phyloP scores from a whole-genome alignment of 768 basidiomycete species.

The Russula emetica region DNA sequence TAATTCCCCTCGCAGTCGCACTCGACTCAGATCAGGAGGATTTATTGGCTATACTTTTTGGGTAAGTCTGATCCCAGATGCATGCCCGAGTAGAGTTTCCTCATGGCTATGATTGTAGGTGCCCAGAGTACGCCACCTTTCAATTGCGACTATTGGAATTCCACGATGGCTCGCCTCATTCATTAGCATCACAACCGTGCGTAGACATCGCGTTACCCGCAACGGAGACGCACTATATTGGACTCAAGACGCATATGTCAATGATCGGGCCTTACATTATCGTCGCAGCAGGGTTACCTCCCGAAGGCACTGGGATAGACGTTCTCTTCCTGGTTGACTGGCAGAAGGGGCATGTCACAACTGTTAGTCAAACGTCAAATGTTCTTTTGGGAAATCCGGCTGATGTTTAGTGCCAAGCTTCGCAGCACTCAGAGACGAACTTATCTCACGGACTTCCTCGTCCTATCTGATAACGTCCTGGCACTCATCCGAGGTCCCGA shows the following conservation, averaged over 20 bases:
- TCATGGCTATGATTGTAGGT: not conserved
- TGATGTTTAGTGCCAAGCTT: not conserved
- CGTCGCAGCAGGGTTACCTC: slow-evolving; percentile 2
- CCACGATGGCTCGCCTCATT: slow-evolving; percentile 2
- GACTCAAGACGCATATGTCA: not conserved
- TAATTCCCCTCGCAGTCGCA: not conserved
- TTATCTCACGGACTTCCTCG: slow-evolving; percentile 8
- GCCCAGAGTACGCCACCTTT: slow-evolving; percentile 8
- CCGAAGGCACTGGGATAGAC: not conserved
- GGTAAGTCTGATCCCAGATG: not conserved
- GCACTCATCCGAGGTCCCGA: slow-evolving; percentile 4
- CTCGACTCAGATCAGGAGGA: not conserved
- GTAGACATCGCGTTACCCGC: slow-evolving; percentile 4
- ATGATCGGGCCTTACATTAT: slow-evolving; percentile 1
- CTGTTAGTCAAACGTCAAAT: not conserved
- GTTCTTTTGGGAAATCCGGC: not conserved
- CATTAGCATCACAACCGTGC: not conserved
- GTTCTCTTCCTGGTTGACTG: slow-evolving; percentile 9
- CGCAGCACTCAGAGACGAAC: not conserved
- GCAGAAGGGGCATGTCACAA: not conserved
- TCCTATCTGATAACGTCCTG: slow-evolving; percentile 5
- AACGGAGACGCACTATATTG: not conserved
- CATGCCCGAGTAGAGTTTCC: not conserved
- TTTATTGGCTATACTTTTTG: slow-evolving; percentile 5
- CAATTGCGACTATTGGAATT: slow-evolving; percentile 9